These are phyloP conservation scores for Solanum piurae DNA, from an alignment of 257 asterid species.

Conservation along the genomic window DNA sequence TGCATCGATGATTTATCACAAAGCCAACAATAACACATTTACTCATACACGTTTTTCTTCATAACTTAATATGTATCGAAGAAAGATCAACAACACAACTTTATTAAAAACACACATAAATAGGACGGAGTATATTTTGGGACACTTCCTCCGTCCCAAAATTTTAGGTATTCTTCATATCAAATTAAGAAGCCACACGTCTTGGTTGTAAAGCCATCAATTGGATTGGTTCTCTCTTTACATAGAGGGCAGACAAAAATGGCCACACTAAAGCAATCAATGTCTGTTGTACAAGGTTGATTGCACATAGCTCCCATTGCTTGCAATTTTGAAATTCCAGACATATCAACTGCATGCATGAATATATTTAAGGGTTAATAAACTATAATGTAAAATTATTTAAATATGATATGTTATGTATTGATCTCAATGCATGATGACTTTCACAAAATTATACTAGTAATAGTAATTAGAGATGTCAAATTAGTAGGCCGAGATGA, in stretches of 20 bases:
- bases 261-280: neutral
- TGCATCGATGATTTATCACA: too few species aligned
- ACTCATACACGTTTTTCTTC: too few species aligned
- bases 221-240: neutral
- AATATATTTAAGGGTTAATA: too few species aligned
- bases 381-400: neutral
- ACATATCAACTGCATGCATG: neutral
- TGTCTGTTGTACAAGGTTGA: neutral
- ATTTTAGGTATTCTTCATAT: neutral
- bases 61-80: too few species aligned
- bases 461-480: too few species aligned
- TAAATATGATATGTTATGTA: too few species aligned
- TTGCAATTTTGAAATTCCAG: neutral
- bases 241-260: neutral
- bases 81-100: neutral
- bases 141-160: neutral
- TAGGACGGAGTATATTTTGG: neutral
- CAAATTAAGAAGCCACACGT: neutral
- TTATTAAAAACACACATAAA: too few species aligned
- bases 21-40: neutral
- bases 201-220: neutral
- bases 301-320: neutral
- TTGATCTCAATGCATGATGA: too few species aligned
- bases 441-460: too few species aligned
- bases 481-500: too few species aligned